phyloP scores from a whole-genome alignment of 148 eudicot genomes.

The Spergularia bocconei region DNA sequence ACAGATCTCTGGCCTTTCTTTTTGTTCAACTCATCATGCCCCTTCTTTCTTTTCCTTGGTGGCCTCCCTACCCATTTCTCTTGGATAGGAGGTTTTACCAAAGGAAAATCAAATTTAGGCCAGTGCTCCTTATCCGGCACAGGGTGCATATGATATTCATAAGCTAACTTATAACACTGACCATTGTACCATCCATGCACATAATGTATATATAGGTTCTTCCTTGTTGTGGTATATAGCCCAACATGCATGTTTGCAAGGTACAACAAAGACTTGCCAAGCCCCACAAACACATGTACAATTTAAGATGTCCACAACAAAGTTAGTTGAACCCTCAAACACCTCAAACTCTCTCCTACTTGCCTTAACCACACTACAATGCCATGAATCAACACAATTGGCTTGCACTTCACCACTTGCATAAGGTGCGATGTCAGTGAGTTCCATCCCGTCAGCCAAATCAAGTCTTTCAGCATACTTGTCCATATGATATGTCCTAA shows the following conservation, averaged over 20 bases:
- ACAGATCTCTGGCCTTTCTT: neutral
- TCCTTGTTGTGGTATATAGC: neutral
- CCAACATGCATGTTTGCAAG: constrained; percentile 3
- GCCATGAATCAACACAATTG: neutral
- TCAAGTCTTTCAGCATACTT: neutral
- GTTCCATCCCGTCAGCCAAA: neutral
- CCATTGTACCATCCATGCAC: neutral
- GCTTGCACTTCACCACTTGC: neutral
- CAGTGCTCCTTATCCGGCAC: neutral
- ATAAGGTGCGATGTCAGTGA: neutral
- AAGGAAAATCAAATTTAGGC: neutral
- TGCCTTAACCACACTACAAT: neutral
- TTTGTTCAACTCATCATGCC: neutral
- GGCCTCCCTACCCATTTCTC: neutral
- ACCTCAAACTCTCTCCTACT: constrained; percentile 6
- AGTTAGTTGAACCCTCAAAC: neutral
- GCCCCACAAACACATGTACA: neutral
- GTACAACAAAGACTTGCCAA: neutral
- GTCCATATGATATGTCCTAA: neutral
- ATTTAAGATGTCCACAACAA: neutral
- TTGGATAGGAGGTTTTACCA: neutral
- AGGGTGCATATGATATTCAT: neutral
- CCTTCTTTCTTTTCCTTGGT: neutral
- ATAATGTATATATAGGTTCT: neutral
- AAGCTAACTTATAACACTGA: neutral